Percentiles rank a stretch among this genome's conserved stretches.
Conservation (phyloP, 495 filamentous ascomycete species). For the Terfezia boudieri region DNA sequence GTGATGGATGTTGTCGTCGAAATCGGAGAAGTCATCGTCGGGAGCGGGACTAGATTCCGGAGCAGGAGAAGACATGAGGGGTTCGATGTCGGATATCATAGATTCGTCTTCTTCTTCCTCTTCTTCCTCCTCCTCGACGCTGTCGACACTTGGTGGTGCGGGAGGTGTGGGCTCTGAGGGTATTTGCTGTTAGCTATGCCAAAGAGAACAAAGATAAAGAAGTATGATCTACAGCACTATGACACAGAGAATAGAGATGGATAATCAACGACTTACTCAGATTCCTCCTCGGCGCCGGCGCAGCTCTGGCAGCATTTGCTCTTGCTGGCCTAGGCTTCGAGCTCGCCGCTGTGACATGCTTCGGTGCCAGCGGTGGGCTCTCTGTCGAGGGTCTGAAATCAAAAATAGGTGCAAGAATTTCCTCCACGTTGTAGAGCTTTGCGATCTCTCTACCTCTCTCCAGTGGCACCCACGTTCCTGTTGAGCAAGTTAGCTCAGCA, state of each 20-base stretch:
- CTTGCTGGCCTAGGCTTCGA: constrained; percentile 47
- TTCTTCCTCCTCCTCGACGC: constrained; percentile 14
- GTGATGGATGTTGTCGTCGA: constrained; percentile 4
- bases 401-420: constrained; percentile 66
- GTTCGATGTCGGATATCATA: not conserved
- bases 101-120: not conserved
- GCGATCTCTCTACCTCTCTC: constrained; percentile 60
- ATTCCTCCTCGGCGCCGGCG: not conserved
- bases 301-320: constrained; percentile 25
- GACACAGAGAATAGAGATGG: not conserved
- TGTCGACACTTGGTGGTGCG: constrained; percentile 14
- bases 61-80: not conserved
- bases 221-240: not conserved
- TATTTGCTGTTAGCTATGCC: not conserved
- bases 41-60: not conserved
- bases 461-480: constrained; percentile 71
- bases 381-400: constrained; percentile 65
- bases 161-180: constrained; percentile 12
- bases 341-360: constrained; percentile 51
- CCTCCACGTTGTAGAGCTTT: constrained; percentile 59
- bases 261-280: too few relatives aligned
- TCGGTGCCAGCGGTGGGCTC: constrained; percentile 81
- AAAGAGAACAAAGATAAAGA: constrained; percentile 9
- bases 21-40: constrained; percentile 25
- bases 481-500: constrained; percentile 26